Evolutionary conservation across 345 rosid species (phyloP).

Genomic region (Eucalyptus marginata): DNA sequence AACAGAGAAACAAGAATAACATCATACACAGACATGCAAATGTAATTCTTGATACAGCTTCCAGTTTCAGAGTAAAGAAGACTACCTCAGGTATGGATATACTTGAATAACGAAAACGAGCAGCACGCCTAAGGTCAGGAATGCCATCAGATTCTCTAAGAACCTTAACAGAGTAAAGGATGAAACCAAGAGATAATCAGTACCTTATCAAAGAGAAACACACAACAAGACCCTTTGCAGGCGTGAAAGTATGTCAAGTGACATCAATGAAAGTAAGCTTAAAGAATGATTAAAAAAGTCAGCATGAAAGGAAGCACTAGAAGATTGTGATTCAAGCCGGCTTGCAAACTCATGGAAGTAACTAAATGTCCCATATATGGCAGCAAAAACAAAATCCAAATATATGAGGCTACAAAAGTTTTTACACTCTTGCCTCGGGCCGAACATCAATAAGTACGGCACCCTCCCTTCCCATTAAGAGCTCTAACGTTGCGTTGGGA

Average conservation of each 20-base stretch:
- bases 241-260: neutral
- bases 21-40: neutral
- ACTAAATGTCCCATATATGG: neutral
- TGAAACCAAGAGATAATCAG: neutral
- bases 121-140: slow-evolving; percentile 82
- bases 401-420: slow-evolving; percentile 2
- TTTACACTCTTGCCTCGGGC: slow-evolving; percentile 77
- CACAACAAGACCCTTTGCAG: neutral
- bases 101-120: slow-evolving; percentile 81
- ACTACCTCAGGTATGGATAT: slow-evolving; percentile 74
- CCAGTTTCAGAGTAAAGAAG: slow-evolving; percentile 2
- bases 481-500: slow-evolving; percentile 58
- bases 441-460: slow-evolving; percentile 78
- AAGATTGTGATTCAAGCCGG: neutral
- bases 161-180: slow-evolving; percentile 25
- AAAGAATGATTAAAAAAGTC: neutral
- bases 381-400: slow-evolving; percentile 4
- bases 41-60: neutral
- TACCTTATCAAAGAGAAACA: neutral
- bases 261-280: neutral
- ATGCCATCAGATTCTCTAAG: slow-evolving; percentile 83
- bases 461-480: slow-evolving; percentile 56
- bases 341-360: neutral
- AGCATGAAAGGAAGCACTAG: neutral
- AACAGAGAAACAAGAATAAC: neutral